A percentile compares a stretch with the other conserved stretches of the same genome.
phyloP scores from a whole-genome alignment of 768 basidiomycete genomes.

The Lentinula sp. region DNA sequence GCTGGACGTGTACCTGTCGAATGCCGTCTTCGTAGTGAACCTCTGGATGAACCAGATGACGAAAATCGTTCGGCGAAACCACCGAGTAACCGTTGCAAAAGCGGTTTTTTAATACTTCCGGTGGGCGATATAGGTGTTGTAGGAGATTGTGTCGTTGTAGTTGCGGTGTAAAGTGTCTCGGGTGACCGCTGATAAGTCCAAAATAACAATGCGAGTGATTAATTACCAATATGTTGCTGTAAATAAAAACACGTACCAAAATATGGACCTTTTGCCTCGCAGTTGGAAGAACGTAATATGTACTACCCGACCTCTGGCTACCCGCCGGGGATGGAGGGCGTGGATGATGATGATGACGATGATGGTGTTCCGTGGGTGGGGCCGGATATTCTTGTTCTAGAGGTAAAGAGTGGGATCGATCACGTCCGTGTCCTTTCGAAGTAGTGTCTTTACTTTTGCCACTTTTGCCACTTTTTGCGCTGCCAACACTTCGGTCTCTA shows the following conservation, averaged over 20 bases:
- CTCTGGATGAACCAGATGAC: slow-evolving; percentile 29
- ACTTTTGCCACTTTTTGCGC: slow-evolving; percentile 13
- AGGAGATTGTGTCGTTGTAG: slow-evolving; percentile 53
- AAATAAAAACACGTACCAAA: slow-evolving; percentile 45
- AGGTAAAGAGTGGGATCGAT: slow-evolving; percentile 19
- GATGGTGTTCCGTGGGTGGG: neutral
- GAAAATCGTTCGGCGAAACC: slow-evolving; percentile 41
- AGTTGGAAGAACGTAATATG: slow-evolving; percentile 68
- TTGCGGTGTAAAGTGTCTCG: slow-evolving; percentile 51
- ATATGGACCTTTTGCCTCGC: slow-evolving; percentile 73
- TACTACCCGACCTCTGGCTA: slow-evolving; percentile 58
- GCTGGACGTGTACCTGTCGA: slow-evolving; percentile 30
- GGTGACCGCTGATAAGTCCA: slow-evolving; percentile 16
- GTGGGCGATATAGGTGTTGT: slow-evolving; percentile 37
- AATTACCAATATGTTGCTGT: slow-evolving; percentile 8
- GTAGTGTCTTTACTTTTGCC: slow-evolving; percentile 12
- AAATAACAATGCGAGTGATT: slow-evolving; percentile 15
- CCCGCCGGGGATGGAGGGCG: slow-evolving; percentile 29
- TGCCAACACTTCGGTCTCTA: slow-evolving; percentile 28
- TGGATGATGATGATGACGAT: neutral
- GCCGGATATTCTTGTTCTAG: slow-evolving; percentile 11
- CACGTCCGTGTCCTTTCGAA: slow-evolving; percentile 17
- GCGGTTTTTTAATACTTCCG: slow-evolving; percentile 41
- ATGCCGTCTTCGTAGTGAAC: slow-evolving; percentile 35
- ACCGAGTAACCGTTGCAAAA: slow-evolving; percentile 53